Conservation (phyloP, 176 grass and related monocot genomes). For the Alloteropsis semialata region DNA sequence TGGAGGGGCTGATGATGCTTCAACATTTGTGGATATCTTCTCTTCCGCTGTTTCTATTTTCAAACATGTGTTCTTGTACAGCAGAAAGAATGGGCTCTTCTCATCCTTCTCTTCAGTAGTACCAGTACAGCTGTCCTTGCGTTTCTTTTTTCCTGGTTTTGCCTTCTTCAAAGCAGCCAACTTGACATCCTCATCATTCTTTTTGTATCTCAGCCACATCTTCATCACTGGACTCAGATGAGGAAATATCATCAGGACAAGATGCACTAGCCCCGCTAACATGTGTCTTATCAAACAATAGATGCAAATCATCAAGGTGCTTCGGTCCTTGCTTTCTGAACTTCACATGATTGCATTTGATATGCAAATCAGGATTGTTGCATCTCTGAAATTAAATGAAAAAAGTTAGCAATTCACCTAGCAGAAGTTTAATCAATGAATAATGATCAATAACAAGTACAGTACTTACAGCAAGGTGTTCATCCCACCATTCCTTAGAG, state of each 20-base stretch:
- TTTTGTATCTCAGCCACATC: background rate
- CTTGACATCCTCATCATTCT: background rate
- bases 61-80: background rate
- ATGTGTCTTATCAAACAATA: background rate
- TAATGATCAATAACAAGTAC: too few species aligned
- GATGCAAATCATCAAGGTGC: too few species aligned
- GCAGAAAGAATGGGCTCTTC: slow-evolving; percentile 1
- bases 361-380: too few species aligned
- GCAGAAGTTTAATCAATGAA: too few species aligned
- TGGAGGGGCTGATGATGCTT: background rate
- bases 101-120: background rate
- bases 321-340: too few species aligned
- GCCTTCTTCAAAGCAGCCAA: background rate
- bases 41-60: background rate
- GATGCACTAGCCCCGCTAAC: background rate
- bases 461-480: too few species aligned
- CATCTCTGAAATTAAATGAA: too few species aligned
- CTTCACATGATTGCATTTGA: too few species aligned
- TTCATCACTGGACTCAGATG: background rate
- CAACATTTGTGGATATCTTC: background rate
- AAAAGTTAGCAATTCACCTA: too few species aligned
- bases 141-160: background rate
- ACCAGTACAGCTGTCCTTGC: background rate
- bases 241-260: background rate
- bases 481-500: too few species aligned